Base-by-base conservation (phyloP, 192 early-diverging fungal species). In the Pilobolus umbonatus region DNA sequence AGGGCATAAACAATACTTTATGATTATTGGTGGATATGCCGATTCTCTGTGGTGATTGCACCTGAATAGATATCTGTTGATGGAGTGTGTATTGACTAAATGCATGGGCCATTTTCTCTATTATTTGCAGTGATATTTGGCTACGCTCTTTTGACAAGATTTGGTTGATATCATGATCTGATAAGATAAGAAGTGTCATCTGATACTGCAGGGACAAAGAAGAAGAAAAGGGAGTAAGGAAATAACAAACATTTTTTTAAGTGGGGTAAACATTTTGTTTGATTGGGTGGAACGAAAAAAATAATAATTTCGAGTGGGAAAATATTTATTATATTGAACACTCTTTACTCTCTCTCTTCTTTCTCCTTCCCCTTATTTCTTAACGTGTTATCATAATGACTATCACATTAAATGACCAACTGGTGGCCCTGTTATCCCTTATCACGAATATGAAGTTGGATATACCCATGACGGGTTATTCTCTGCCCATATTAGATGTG, bases 1-100 rank as follows among this genome's bases (percentile, higher is more conserved):
- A 69, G 7, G 78, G 78, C 78, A 80, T 80, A 67, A 73, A 69
- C 4, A 80, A 53, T 2, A 75, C 72, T 10, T 60, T 31, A 52
- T 77, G 75, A 14, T 25, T 40, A 1, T 62, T 51, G 0, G 75
- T 80, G 6, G 64, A 21, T 24, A 80, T 48, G 1, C 64, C 65
- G 4, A 57, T 64, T 34, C 78, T 61, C 31, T 71, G 65, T 25
- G 78, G 78, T 2, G 75, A 63, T 50, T 80, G 78, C 9, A 68
- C 74, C 24, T 56, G 30, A 15, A 24, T 15, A 4, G 57, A 43
- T 6, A 19, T 69, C 67, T 19, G 63, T 26, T 29, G 38, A 49
- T 39, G 8, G 12, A 25, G 10, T 29, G 34, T 42, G 2, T 22
- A 52, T 22, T 32, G n/a, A n/a, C 39, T 65, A 24, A 60, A 65